Evolutionary conservation across 2,329 filamentous ascomycete species (phyloP).

Genomic region (Penicillium sp.): DNA sequence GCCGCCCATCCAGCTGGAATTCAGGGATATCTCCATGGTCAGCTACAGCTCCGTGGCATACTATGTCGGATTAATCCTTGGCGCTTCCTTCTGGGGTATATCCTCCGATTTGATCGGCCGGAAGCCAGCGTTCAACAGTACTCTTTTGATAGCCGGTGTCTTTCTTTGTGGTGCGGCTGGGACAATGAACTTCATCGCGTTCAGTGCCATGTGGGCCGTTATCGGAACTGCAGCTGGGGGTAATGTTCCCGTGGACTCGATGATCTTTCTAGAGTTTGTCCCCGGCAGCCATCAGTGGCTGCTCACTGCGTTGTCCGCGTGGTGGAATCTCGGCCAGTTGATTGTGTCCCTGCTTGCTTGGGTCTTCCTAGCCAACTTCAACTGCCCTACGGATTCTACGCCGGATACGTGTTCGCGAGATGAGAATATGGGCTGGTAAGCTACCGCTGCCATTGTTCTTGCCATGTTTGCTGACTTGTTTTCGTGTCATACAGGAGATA

Average conservation of each 20-base stretch:
- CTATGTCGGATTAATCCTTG: conserved; percentile 51
- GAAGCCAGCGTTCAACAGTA: conserved; percentile 53
- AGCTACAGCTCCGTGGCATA: conserved; percentile 41
- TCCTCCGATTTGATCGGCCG: conserved; percentile 50
- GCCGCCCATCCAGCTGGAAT: conserved; percentile 34
- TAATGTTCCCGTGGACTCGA: conserved; percentile 34
- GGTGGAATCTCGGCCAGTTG: conserved; percentile 57
- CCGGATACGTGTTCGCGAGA: conserved; percentile 27
- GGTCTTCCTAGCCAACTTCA: conserved; percentile 37
- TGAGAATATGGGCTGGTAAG: conserved; percentile 38
- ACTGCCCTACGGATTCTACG: conserved; percentile 31
- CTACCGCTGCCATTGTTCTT: neutral
- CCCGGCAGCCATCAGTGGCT: conserved; percentile 35
- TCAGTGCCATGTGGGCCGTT: conserved; percentile 35
- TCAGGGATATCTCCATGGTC: conserved; percentile 29
- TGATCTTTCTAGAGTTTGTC: conserved; percentile 39
- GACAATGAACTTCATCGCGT: conserved; percentile 32
- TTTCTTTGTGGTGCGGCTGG: conserved; percentile 34
- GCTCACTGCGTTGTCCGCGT: conserved; percentile 48
- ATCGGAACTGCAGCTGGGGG: conserved; percentile 36
- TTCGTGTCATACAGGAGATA: conserved; percentile 26
- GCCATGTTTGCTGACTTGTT: too few species aligned
- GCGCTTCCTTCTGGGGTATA: conserved; percentile 53
- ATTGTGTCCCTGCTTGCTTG: conserved; percentile 35
- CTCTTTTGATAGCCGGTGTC: conserved; percentile 48